phyloP scores from a whole-genome alignment of 257 asterid genomes.

The Nicotiana otophora region DNA sequence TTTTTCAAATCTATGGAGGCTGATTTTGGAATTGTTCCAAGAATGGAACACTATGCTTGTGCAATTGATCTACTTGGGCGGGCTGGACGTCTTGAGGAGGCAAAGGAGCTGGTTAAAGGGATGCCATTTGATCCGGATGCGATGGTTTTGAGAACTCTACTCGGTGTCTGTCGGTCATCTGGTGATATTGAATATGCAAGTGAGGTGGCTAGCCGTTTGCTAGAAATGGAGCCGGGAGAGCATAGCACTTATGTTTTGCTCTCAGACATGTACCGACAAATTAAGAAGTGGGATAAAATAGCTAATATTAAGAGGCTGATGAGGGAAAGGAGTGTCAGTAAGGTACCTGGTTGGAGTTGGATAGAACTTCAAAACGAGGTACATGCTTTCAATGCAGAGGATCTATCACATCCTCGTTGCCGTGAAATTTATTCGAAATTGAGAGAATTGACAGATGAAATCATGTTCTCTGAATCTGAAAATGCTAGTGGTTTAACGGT shows the following conservation, averaged over 20 bases:
- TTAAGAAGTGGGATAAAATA: slow-evolving; percentile 69
- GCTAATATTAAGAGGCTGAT: slow-evolving; percentile 65
- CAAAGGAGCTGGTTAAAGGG: slow-evolving; percentile 51
- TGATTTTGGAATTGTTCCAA: slow-evolving; percentile 46
- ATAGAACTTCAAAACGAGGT: slow-evolving; percentile 53
- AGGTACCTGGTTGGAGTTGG: slow-evolving; percentile 96
- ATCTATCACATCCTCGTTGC: slow-evolving; percentile 56
- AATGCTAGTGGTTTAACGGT: neutral
- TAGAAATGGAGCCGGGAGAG: slow-evolving; percentile 69
- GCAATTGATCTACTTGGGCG: slow-evolving; percentile 82
- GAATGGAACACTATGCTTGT: slow-evolving; percentile 87
- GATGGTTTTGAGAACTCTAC: slow-evolving; percentile 74
- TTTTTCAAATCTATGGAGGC: slow-evolving; percentile 59
- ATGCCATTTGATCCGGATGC: slow-evolving; percentile 73
- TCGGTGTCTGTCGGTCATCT: slow-evolving; percentile 74
- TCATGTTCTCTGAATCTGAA: slow-evolving; percentile 27
- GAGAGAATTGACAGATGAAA: slow-evolving; percentile 36
- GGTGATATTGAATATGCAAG: slow-evolving; percentile 73
- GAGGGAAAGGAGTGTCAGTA: slow-evolving; percentile 61
- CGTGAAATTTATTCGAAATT: slow-evolving; percentile 41
- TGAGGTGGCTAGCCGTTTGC: slow-evolving; percentile 47
- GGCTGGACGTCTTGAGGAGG: slow-evolving; percentile 59
- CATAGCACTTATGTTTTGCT: slow-evolving; percentile 77
- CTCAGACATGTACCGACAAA: slow-evolving; percentile 72
- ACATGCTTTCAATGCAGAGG: slow-evolving; percentile 72